Evolutionary conservation across 129 eudicot genomes (phyloP).

Genomic region (Saussurea involucrata): DNA sequence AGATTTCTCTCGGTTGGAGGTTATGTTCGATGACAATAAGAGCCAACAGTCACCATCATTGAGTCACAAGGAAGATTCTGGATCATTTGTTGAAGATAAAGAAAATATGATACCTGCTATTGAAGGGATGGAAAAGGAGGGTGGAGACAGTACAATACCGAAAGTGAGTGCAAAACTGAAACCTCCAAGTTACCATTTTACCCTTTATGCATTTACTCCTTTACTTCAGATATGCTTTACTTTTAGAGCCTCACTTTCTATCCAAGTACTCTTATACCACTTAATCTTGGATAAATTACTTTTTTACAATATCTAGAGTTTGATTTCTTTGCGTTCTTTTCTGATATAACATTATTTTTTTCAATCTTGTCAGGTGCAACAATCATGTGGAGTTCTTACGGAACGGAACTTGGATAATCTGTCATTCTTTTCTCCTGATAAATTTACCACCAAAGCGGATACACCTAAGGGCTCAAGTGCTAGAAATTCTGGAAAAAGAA

Average conservation of each 20-base stretch:
- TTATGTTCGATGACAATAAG: slow-evolving; percentile 52
- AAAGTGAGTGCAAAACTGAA: slow-evolving; percentile 25
- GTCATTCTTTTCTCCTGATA: slow-evolving; percentile 68
- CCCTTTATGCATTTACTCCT: neutral
- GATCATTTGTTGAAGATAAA: slow-evolving; percentile 43
- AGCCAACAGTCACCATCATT: slow-evolving; percentile 30
- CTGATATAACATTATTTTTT: neutral
- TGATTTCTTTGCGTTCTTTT: neutral
- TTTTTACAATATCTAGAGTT: neutral
- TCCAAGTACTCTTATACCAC: neutral
- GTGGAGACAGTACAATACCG: slow-evolving; percentile 10
- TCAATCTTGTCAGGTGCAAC: slow-evolving; percentile 35
- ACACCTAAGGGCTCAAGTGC: slow-evolving; percentile 29
- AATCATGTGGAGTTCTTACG: slow-evolving; percentile 41
- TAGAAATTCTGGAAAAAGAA: slow-evolving; percentile 27
- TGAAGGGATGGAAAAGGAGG: slow-evolving; percentile 27
- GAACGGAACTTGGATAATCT: slow-evolving; percentile 49
- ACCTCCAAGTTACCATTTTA: neutral
- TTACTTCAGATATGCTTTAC: neutral
- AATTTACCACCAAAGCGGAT: slow-evolving; percentile 32
- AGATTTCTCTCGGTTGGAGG: slow-evolving; percentile 68
- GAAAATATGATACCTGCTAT: slow-evolving; percentile 47
- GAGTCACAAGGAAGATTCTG: slow-evolving; percentile 26
- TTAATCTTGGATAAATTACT: neutral
- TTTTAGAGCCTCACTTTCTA: neutral